Percentiles rank a stretch among this genome's conserved stretches.
These are phyloP conservation scores for Friedmanniomyces simplex DNA, from an alignment of 495 filamentous ascomycete species.

Conservation along the genomic window DNA sequence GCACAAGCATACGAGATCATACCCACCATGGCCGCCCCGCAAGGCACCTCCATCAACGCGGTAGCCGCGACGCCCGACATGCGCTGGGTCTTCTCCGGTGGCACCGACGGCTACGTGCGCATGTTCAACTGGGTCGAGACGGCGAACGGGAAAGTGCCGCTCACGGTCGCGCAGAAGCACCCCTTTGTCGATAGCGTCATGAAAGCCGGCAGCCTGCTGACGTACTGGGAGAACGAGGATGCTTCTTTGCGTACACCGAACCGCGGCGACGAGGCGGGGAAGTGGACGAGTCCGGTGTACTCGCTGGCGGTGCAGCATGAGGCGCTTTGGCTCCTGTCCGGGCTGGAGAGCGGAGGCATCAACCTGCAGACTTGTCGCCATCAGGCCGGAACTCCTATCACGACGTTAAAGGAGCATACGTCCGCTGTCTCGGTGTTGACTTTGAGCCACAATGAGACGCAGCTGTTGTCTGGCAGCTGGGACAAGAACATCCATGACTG, in stretches of 20 bases:
- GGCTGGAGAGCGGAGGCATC: constrained; percentile 81
- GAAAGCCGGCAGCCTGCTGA: constrained; percentile 84
- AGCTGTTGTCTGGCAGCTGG: constrained; percentile 88
- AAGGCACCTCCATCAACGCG: constrained; percentile 91
- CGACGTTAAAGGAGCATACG: constrained; percentile 69
- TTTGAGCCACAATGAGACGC: constrained; percentile 74
- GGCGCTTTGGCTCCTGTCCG: constrained; percentile 82
- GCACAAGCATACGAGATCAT: constrained; percentile 91
- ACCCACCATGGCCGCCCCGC: constrained; percentile 91
- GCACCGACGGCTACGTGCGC: constrained; percentile 85
- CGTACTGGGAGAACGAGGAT: constrained; percentile 90
- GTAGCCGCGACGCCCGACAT: constrained; percentile 88
- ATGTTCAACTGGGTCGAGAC: constrained; percentile 95
- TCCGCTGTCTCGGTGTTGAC: constrained; percentile 85
- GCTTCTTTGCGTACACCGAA: constrained; percentile 31
- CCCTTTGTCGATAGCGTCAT: constrained; percentile 96
- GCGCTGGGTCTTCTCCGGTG: constrained; percentile 89
- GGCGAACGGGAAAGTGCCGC: constrained; percentile 82
- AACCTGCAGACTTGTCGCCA: constrained; percentile 91
- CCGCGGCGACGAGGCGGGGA: constrained; percentile 38
- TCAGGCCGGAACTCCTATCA: constrained; percentile 83
- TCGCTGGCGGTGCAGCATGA: constrained; percentile 83
- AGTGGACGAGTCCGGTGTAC: constrained; percentile 74
- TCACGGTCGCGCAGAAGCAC: constrained; percentile 93
- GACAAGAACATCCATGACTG: constrained; percentile 89